Conservation (phyloP, 2,329 filamentous ascomycete species). For the Davidsoniella virescens region DNA sequence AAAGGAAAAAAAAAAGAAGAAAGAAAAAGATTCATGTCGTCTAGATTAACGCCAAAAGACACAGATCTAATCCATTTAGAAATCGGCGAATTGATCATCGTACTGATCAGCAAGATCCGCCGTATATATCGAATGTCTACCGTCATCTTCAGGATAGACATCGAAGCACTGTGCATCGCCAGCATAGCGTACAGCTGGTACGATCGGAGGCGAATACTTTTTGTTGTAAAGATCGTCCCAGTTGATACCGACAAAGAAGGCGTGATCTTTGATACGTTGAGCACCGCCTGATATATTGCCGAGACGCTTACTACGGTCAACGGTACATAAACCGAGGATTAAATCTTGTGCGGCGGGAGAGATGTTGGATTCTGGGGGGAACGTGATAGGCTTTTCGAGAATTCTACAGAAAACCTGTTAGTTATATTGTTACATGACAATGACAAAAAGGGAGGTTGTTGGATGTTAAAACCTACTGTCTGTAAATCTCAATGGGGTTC, state of each 20-base stretch:
- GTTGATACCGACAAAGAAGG: conserved; percentile 57
- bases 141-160: conserved; percentile 62
- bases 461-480: conserved; percentile 36
- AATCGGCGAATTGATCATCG: conserved; percentile 55
- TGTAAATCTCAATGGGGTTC: conserved; percentile 76
- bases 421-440: not conserved
- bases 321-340: conserved; percentile 59
- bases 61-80: conserved; percentile 28
- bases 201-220: conserved; percentile 50
- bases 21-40: not conserved
- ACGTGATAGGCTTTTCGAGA: conserved; percentile 60
- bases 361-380: conserved; percentile 50
- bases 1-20: not conserved
- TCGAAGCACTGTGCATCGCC: conserved; percentile 73
- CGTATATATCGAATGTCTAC: conserved; percentile 48
- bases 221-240: conserved; percentile 58
- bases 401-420: conserved; percentile 35
- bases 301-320: conserved; percentile 60
- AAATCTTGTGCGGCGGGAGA: conserved; percentile 56
- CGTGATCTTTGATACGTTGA: conserved; percentile 53
- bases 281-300: conserved; percentile 67
- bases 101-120: conserved; percentile 52
- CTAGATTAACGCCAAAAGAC: not conserved
- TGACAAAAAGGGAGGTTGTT: not conserved
- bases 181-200: conserved; percentile 54